A percentile compares a stretch with the other conserved stretches of the same genome.
Conservation (phyloP, 306 rosid species). For the Trifolium dubium region DNA sequence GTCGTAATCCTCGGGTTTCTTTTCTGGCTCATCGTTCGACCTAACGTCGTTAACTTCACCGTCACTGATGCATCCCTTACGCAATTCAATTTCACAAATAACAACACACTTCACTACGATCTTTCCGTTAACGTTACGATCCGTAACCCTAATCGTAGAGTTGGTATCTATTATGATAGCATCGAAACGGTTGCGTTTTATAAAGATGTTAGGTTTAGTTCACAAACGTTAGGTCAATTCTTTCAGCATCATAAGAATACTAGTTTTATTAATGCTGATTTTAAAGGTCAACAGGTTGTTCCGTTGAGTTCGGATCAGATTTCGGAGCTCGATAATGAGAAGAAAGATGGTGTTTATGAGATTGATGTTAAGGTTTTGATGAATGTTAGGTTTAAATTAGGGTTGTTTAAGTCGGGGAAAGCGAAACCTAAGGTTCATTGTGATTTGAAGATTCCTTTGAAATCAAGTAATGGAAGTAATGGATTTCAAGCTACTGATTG, state of each 20-base stretch:
- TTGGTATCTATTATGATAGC: conserved; percentile 62
- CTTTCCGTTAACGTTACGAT: conserved; percentile 58
- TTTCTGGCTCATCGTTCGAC: conserved; percentile 59
- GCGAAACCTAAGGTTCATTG: conserved; percentile 59
- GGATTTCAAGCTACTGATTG: conserved; percentile 46
- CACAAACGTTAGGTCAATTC: conserved; percentile 35
- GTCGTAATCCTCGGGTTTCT: conserved; percentile 39
- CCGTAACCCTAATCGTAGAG: conserved; percentile 60
- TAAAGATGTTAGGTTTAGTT: conserved; percentile 45
- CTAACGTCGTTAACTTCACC: conserved; percentile 54
- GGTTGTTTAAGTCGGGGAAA: conserved; percentile 42
- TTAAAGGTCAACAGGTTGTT: conserved; percentile 41
- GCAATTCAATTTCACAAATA: conserved; percentile 47
- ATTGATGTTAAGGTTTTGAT: conserved; percentile 52
- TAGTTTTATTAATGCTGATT: conserved; percentile 2
- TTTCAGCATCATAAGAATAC: conserved; percentile 58
- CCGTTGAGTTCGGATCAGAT: background rate
- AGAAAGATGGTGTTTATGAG: conserved; percentile 34
- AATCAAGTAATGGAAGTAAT: conserved; percentile 22
- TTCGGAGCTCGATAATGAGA: conserved; percentile 37
- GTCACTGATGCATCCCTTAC: conserved; percentile 60
- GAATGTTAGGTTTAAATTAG: conserved; percentile 48
- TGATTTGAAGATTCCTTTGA: conserved; percentile 53
- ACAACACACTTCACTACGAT: conserved; percentile 49
- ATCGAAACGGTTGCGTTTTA: conserved; percentile 53